Conservation (phyloP, 805 yeast genomes). For the Suhomyces vadensis region DNA sequence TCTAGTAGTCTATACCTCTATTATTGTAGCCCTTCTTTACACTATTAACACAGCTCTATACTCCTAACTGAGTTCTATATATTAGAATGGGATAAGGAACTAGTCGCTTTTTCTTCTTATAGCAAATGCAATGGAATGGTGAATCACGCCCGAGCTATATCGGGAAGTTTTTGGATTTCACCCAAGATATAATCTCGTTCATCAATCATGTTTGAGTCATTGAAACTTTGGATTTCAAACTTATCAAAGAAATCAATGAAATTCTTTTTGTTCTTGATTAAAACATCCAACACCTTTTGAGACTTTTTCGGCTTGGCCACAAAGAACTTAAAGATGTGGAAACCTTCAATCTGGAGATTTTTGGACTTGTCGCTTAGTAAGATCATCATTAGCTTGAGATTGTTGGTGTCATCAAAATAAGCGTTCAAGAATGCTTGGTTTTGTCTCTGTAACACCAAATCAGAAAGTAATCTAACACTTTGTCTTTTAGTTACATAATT, state of each 20-base stretch:
- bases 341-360: constrained; percentile 86
- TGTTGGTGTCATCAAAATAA: constrained; percentile 79
- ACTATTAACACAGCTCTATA: too few species aligned
- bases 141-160: constrained; percentile 36
- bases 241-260: constrained; percentile 66
- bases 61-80: too few species aligned
- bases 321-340: constrained; percentile 89
- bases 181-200: constrained; percentile 80
- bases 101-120: background rate
- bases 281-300: constrained; percentile 74
- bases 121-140: background rate
- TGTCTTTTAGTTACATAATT: constrained; percentile 94
- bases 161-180: constrained; percentile 72
- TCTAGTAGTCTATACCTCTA: too few species aligned
- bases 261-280: constrained; percentile 80
- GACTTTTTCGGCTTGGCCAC: constrained; percentile 95
- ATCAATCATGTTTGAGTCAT: constrained; percentile 65
- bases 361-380: constrained; percentile 84
- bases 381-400: constrained; percentile 83
- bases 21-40: too few species aligned
- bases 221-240: constrained; percentile 62
- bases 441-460: constrained; percentile 66
- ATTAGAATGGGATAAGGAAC: too few species aligned
- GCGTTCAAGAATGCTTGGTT: constrained; percentile 71
- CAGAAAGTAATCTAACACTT: constrained; percentile 72